phyloP scores from a whole-genome alignment of 2,329 filamentous ascomycete genomes.

The Orbilia brochopaga region DNA sequence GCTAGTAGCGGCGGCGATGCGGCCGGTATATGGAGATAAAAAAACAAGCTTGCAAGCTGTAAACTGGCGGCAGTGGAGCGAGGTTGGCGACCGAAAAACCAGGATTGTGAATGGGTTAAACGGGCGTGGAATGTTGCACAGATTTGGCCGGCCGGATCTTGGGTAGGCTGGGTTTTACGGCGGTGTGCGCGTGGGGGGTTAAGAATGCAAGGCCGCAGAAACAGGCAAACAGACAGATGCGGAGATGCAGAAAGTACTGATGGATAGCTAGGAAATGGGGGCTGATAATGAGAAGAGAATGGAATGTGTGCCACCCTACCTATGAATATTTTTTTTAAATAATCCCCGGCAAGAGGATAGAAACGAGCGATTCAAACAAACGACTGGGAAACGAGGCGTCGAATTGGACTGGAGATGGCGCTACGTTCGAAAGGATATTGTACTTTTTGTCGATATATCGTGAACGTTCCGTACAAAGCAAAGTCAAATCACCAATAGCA shows the following conservation, averaged over 20 bases:
- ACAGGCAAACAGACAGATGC: constrained; percentile 2
- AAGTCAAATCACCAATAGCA: constrained; percentile 52
- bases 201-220: not conserved
- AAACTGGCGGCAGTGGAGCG: constrained; percentile 27
- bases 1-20: constrained; percentile 25
- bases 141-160: not conserved
- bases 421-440: constrained; percentile 25
- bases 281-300: no score
- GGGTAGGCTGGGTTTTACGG: not conserved
- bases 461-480: constrained; percentile 51
- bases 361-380: not conserved
- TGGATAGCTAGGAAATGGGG: not conserved
- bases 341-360: no score
- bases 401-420: constrained; percentile 21
- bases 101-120: constrained; percentile 36
- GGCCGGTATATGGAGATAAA: constrained; percentile 16
- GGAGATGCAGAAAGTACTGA: not conserved
- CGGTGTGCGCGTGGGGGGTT: not conserved
- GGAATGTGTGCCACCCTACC: no score
- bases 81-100: constrained; percentile 24
- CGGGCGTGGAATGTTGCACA: constrained; percentile 27
- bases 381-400: constrained; percentile 29
- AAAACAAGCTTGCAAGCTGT: no score
- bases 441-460: constrained; percentile 16
- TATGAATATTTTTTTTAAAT: no score